Evolutionary conservation across 768 basidiomycete genomes (phyloP).

Genomic region (Podaxis sp.): DNA sequence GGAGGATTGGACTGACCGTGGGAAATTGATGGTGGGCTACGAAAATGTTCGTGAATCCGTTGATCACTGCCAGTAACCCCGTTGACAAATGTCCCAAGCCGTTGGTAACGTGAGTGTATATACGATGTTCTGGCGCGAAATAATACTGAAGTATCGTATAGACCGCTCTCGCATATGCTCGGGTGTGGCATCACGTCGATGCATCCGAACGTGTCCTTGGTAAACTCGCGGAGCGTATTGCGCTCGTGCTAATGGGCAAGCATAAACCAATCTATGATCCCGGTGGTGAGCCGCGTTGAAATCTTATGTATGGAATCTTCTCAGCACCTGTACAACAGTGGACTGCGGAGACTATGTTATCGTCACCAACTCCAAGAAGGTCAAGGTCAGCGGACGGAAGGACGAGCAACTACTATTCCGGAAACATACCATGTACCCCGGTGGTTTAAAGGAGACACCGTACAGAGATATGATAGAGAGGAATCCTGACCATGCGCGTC

Average conservation of each 20-base stretch:
- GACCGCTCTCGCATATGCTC: conserved; percentile 95
- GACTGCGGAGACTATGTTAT: conserved; percentile 99
- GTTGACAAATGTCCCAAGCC: conserved; percentile 68
- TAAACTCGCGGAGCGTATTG: conserved; percentile 92
- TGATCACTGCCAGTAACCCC: not conserved
- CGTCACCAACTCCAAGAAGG: conserved; percentile 83
- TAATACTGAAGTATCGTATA: conserved; percentile 30
- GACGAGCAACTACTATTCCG: conserved; percentile 83
- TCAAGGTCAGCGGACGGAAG: conserved; percentile 90
- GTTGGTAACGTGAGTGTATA: conserved; percentile 69
- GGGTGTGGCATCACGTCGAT: conserved; percentile 95
- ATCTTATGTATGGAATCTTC: not conserved
- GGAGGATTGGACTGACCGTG: not conserved
- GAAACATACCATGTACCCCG: conserved; percentile 90
- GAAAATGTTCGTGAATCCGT: conserved; percentile 5
- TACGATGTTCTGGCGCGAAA: not conserved
- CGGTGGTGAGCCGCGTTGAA: conserved; percentile 53
- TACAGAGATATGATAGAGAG: conserved; percentile 81
- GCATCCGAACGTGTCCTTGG: conserved; percentile 90
- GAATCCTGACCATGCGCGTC: conserved; percentile 85
- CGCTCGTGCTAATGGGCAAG: conserved; percentile 97
- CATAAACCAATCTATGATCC: conserved; percentile 98
- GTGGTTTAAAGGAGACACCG: conserved; percentile 89
- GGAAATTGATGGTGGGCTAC: conserved; percentile 12
- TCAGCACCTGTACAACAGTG: conserved; percentile 42